Evolutionary conservation across 306 rosid species (phyloP), one percentile per base, ranked within the genome.

Genomic region (Cucurbita maxima): DNA sequence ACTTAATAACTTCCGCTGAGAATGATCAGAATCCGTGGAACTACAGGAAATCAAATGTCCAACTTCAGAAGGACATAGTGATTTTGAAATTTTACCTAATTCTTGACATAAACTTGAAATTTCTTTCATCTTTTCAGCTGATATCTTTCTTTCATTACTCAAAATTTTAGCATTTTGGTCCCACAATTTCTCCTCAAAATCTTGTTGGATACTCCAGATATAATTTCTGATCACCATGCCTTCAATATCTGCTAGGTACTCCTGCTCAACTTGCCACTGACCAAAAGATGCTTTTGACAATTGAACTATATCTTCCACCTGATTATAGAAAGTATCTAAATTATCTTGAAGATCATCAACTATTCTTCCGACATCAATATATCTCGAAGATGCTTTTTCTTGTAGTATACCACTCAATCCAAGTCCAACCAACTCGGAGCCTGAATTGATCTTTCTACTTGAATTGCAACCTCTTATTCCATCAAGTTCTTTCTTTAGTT

Each of bases 371-470:
- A 82, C 82, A 76, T 73, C 82, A 81, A 61, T 70, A 88, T 84
- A 80, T 80, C 80, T 86, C 51, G 80, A 90, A 2, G 90, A 85
- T 41, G 70, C 83, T 56, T 82, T 77, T 78, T 86, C 92, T 44
- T 36, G 87, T 76, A 91, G 79, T 86, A 82, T 76, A 79, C 90
- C 92, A 68, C 87, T 52, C 84, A 89, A 81, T 81, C 91, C 97
- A 47, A 87, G 79, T 81, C 91, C 97, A 47, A 83, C 60, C 75
- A 82, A 82, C 77, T 88, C 87, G 25, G 91, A 82, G 67, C 82
- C 86, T 4, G 92, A 89, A 77, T 79, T 76, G 60, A 58, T 80
- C 78, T 80, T 84, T 77, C 81, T 84, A 11, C 60, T 37, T 12
- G 91, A 85, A 76, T 70, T 57, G 82, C 77, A 5, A 40, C 82